Evolutionary conservation across 2,329 filamentous ascomycete species (phyloP).

Genomic region (Aspergillus sojae): DNA sequence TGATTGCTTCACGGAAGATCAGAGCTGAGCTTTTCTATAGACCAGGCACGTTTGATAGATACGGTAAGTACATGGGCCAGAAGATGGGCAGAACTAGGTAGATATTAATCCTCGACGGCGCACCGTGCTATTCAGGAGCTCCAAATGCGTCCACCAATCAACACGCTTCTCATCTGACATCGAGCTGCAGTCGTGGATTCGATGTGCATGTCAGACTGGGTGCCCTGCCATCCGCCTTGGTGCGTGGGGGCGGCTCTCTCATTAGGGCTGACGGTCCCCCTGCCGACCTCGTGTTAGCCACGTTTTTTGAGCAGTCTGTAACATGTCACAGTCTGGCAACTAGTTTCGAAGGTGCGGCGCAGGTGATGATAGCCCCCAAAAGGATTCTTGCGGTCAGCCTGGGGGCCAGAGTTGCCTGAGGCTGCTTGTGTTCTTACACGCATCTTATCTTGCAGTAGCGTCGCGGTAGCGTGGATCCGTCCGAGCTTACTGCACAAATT

Average conservation of each 20-base stretch:
- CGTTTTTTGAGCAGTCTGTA: not conserved
- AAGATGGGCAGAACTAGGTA: not conserved
- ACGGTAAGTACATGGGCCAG: not conserved
- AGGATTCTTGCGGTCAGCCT: not conserved
- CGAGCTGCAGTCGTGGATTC: not conserved
- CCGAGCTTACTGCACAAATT: not conserved
- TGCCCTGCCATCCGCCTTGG: not conserved
- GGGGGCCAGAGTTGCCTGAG: not conserved
- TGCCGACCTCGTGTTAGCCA: not conserved
- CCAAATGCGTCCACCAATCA: not conserved
- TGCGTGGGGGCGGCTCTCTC: not conserved
- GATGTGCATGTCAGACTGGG: not conserved
- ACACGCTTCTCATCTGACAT: not conserved
- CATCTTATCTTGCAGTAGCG: not conserved
- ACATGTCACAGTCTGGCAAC: not conserved
- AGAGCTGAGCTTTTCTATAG: not conserved
- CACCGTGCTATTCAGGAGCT: not conserved
- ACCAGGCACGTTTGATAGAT: not conserved
- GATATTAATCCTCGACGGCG: not conserved
- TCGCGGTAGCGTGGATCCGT: not conserved
- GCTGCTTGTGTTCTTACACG: not conserved
- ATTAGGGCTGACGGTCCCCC: not conserved
- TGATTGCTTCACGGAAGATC: not conserved
- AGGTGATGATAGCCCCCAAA: not conserved
- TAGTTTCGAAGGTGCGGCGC: not conserved